These are phyloP conservation scores for Hawksworthiomyces lignivorus DNA, from an alignment of 2,329 filamentous ascomycete species.

Conservation along the genomic window DNA sequence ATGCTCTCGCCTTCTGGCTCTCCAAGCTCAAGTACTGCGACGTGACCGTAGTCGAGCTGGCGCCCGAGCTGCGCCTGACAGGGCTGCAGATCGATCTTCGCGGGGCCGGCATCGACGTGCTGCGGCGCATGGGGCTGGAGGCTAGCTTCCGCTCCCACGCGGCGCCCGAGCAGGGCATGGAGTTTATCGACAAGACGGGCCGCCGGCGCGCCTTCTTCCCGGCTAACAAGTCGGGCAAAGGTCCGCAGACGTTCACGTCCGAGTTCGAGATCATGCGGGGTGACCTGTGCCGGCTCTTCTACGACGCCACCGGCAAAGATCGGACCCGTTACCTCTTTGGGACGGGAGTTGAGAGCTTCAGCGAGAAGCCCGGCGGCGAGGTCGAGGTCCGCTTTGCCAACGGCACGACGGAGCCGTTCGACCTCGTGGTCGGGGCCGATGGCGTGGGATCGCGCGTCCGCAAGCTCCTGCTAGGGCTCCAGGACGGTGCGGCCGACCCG, in stretches of 20 bases:
- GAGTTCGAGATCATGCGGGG: conserved; percentile 56
- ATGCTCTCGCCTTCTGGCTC: conserved; percentile 34
- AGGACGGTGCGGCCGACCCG: conserved; percentile 13
- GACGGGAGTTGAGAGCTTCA: conserved; percentile 18
- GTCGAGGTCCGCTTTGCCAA: conserved; percentile 32
- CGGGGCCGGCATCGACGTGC: conserved; percentile 30
- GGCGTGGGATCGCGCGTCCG: conserved; percentile 29
- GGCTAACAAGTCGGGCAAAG: conserved; percentile 24
- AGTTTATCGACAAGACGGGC: conserved; percentile 32
- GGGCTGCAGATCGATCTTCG: conserved; percentile 41
- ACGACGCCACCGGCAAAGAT: conserved; percentile 26
- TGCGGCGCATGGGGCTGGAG: conserved; percentile 32
- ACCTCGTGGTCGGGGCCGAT: conserved; percentile 47
- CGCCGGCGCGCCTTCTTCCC: no score
- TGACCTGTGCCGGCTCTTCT: conserved; percentile 44
- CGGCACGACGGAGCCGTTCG: conserved; percentile 34
- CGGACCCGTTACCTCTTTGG: conserved; percentile 20
- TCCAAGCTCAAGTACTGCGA: conserved; percentile 24
- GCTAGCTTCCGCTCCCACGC: conserved; percentile 25
- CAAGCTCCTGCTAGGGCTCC: not conserved
- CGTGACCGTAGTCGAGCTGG: conserved; percentile 36
- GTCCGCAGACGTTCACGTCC: conserved; percentile 38
- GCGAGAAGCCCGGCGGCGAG: conserved; percentile 16
- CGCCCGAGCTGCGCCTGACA: conserved; percentile 25
- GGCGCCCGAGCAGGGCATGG: conserved; percentile 41